phyloP scores from a whole-genome alignment of 116 monocot genomes.

The Dioscorea cayenensis region DNA sequence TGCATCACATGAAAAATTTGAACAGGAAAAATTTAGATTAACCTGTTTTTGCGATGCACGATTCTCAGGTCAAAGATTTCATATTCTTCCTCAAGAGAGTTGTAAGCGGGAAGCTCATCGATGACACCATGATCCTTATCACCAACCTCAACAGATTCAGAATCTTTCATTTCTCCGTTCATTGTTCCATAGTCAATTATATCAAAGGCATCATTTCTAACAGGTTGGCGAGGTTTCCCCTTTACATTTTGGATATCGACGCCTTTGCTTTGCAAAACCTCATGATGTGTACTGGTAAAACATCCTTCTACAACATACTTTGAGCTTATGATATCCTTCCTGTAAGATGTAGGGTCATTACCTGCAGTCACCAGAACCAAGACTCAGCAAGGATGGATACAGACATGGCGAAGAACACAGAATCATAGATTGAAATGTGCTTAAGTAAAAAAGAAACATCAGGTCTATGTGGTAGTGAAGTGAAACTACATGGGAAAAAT shows the following conservation, averaged over 20 bases:
- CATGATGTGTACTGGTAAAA: constrained; percentile 8
- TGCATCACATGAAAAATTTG: background rate
- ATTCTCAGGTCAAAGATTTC: constrained; percentile 84
- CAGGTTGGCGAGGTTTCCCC: constrained; percentile 12
- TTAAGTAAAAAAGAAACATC: too few species aligned
- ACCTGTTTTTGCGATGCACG: constrained; percentile 93
- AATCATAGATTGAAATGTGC: too few species aligned
- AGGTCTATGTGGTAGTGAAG: too few species aligned
- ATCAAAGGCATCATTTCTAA: constrained; percentile 28
- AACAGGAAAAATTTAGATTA: background rate
- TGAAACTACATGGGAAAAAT: too few species aligned
- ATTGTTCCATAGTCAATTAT: constrained; percentile 20
- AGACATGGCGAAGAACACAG: too few species aligned
- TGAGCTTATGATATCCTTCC: constrained; percentile 11
- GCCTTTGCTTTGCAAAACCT: constrained; percentile 12
- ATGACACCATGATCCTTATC: constrained; percentile 21
- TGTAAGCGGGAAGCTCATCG: constrained; percentile 28
- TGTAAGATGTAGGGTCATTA: constrained; percentile 8
- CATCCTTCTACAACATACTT: background rate
- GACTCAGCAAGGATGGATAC: background rate
- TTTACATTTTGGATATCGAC: constrained; percentile 9
- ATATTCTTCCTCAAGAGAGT: constrained; percentile 42
- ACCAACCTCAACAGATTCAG: constrained; percentile 9
- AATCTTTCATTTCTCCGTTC: constrained; percentile 21
- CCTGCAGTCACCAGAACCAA: constrained; percentile 22